phyloP scores from a whole-genome alignment of 306 rosid species.

The Chamaecrista fasciculata region DNA sequence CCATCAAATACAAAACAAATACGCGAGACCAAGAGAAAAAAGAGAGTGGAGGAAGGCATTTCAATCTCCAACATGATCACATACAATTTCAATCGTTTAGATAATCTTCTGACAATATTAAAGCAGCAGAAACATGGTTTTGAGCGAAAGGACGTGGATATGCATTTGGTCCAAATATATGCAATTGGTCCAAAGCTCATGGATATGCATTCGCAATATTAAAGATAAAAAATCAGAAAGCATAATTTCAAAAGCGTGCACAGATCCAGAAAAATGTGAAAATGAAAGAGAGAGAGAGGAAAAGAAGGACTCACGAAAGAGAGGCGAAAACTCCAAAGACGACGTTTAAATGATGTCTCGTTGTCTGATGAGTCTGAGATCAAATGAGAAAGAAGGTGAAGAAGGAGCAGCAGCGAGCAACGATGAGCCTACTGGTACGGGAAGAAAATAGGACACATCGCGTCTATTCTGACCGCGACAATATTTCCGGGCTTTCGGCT shows the following conservation, averaged over 20 bases:
- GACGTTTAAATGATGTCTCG: not conserved
- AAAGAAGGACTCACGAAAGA: constrained; percentile 34
- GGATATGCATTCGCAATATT: not conserved
- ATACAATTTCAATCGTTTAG: not conserved
- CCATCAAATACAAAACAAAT: not conserved
- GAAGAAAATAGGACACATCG: constrained; percentile 12
- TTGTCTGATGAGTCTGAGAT: constrained; percentile 12
- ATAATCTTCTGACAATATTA: not conserved
- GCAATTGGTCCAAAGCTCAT: not conserved
- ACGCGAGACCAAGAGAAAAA: not conserved
- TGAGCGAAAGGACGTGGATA: not conserved
- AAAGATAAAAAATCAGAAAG: constrained; percentile 1
- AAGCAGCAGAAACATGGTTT: not conserved
- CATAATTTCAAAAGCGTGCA: not conserved
- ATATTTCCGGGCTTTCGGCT: constrained; percentile 26
- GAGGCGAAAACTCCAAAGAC: constrained; percentile 8
- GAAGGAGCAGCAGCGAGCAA: constrained; percentile 1
- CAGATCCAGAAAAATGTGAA: constrained; percentile 28
- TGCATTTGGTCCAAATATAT: not conserved
- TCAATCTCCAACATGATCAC: constrained; percentile 4
- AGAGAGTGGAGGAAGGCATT: not conserved
- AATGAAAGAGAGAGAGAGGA: not conserved
- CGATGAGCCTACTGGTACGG: not conserved
- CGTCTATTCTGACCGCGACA: constrained; percentile 26
- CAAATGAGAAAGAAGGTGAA: not conserved